Evolutionary conservation across 1,139 yeast species (phyloP), one percentile per base, ranked within the genome.

Genomic region (Casaregolazyma lundiana): DNA sequence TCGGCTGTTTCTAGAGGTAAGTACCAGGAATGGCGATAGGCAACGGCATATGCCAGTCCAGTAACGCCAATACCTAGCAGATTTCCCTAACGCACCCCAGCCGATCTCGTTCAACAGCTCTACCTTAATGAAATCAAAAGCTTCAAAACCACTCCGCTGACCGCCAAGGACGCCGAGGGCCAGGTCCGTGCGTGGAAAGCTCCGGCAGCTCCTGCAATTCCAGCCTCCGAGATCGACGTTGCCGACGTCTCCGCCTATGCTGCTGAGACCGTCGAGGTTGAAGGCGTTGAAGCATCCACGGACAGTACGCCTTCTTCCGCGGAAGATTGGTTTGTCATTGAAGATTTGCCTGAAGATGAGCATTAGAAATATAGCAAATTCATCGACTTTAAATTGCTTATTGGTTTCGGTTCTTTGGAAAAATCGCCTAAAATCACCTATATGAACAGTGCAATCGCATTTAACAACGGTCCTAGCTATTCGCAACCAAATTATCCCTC

Each of bases 101-200:
- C 55, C 47, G 81, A 88, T 74, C 76, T 85, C 66, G 72, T 90
- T 64, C 80, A 88, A 68, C 96, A 90, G 58, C 78, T 90, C 59
- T 92, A 90, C 75, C 73, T 90, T 64, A 83, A 78, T 70, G 95
- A 88, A 70, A 76, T 92, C 71, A 86, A 83, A 75, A 80, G 81
- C 52, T 88, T 84, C 80, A 87, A 89, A 77, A 90, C 96, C 65
- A 77, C 83, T 54, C 81, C 90, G 53, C 65, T 82, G 53, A 71
- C 87, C 47, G 79, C 85, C 53, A 72, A 78, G 59, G 95, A 86
- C 60, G 81, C 90, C 51, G 88, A 81, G 64, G 80, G 81, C 54
- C 78, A 84, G 55, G 94, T 89, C 58, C 81, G 83, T 73, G 79
- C 85, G 59, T 89, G 95, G 86, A 70, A 76, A 53, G 75, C 81